Percentiles rank a stretch among this genome's conserved stretches.
phyloP scores from a whole-genome alignment of 1,284 basidiomycete species.

The Rhodotorula sp. region DNA sequence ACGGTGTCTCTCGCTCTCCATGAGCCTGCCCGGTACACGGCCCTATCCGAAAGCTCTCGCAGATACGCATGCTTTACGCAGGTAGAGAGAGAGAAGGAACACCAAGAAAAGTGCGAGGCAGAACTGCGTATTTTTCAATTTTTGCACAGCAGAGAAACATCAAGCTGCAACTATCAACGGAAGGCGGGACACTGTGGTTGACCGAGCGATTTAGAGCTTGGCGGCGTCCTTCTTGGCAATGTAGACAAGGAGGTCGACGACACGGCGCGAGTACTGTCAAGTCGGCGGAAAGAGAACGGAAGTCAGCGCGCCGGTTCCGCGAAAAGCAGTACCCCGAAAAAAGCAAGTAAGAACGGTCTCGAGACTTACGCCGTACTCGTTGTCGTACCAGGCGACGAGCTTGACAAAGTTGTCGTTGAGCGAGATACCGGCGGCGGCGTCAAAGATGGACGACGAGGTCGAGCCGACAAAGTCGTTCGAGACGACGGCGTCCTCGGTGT shows the following conservation, averaged over 20 bases:
- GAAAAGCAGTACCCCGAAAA: no score
- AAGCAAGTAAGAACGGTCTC: conserved; percentile 47
- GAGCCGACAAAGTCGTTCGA: conserved; percentile 90
- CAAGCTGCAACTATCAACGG: neutral
- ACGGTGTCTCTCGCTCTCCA: no score
- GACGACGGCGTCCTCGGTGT: conserved; percentile 93
- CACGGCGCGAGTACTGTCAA: conserved; percentile 80
- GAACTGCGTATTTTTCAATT: conserved; percentile 3
- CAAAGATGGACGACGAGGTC: conserved; percentile 56
- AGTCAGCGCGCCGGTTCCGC: no score
- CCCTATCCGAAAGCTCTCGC: no score
- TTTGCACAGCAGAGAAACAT: neutral
- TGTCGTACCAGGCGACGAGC: conserved; percentile 49
- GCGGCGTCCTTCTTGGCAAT: conserved; percentile 59
- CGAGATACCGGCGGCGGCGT: conserved; percentile 88
- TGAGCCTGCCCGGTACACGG: no score
- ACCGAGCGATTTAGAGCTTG: conserved; percentile 30
- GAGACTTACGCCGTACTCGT: conserved; percentile 62
- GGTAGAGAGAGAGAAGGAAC: no score
- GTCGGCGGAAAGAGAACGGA: conserved; percentile 35
- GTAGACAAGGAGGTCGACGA: conserved; percentile 83
- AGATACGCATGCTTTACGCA: no score
- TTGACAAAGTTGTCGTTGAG: conserved; percentile 61
- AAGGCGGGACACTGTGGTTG: neutral
- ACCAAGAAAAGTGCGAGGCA: no score